Evolutionary conservation across 768 basidiomycete genomes (phyloP).

Genomic region (Holtermannia corniformis): DNA sequence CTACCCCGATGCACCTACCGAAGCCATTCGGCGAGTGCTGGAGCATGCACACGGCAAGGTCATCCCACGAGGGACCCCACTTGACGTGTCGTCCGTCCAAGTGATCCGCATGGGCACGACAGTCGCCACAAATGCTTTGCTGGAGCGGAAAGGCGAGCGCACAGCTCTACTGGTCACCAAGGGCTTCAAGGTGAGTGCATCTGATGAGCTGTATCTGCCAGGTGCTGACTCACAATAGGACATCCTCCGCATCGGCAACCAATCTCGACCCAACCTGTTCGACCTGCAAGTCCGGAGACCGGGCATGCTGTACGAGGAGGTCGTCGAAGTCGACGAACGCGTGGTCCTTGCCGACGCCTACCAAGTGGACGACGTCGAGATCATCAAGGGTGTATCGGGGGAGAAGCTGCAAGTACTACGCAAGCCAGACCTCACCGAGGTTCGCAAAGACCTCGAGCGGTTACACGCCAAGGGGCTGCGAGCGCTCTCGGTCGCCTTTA

Average conservation of each 20-base stretch:
- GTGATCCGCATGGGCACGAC: slow-evolving; percentile 85
- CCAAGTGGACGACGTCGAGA: slow-evolving; percentile 66
- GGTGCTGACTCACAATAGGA: too few relatives aligned
- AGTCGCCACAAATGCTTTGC: slow-evolving; percentile 80
- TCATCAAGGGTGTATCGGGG: background rate
- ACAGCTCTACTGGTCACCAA: slow-evolving; percentile 80
- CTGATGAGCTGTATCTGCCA: background rate
- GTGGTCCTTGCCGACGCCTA: slow-evolving; percentile 84
- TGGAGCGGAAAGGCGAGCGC: slow-evolving; percentile 82
- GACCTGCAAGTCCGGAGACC: slow-evolving; percentile 64
- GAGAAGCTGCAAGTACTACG: too few relatives aligned
- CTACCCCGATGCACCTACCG: slow-evolving; percentile 80
- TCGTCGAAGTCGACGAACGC: slow-evolving; percentile 72
- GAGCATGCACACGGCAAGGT: slow-evolving; percentile 60
- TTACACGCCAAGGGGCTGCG: slow-evolving; percentile 71
- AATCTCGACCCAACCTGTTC: slow-evolving; percentile 83
- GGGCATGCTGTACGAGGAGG: slow-evolving; percentile 58
- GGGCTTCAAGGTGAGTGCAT: slow-evolving; percentile 57
- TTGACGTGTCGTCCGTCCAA: slow-evolving; percentile 51
- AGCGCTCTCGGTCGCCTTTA: slow-evolving; percentile 71
- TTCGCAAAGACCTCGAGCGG: slow-evolving; percentile 54
- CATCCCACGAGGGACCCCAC: slow-evolving; percentile 55
- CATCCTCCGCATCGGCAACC: slow-evolving; percentile 79
- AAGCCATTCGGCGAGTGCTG: slow-evolving; percentile 74
- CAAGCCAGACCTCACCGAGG: slow-evolving; percentile 48